Conservation (phyloP, 768 basidiomycete species). For the Neoboletus magnificus region DNA sequence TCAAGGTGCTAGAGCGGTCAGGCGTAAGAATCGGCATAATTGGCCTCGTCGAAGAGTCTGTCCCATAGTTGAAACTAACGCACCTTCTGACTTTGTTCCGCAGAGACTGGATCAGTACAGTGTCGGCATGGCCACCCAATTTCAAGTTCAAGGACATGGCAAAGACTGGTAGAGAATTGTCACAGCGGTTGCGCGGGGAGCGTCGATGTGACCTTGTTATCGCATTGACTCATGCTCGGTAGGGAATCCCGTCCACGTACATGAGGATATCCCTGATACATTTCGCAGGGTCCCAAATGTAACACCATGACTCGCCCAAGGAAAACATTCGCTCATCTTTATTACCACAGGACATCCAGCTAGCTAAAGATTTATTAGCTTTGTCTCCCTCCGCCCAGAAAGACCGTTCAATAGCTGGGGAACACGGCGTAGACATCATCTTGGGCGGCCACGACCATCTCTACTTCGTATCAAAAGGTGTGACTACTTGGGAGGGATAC, state of each 20-base stretch:
- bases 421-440: slow-evolving; percentile 79
- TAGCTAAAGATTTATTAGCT: slow-evolving; percentile 66
- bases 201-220: slow-evolving; percentile 79
- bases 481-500: slow-evolving; percentile 63
- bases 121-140: slow-evolving; percentile 79
- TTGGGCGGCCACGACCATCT: slow-evolving; percentile 90
- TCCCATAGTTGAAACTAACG: background rate
- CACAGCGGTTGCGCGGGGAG: slow-evolving; percentile 65
- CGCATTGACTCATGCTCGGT: slow-evolving; percentile 83
- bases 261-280: slow-evolving; percentile 1
- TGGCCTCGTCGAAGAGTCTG: slow-evolving; percentile 83
- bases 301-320: background rate
- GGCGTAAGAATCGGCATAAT: slow-evolving; percentile 77
- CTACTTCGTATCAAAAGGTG: slow-evolving; percentile 69
- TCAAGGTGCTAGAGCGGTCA: slow-evolving; percentile 61
- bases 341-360: slow-evolving; percentile 54
- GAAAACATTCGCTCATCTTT: slow-evolving; percentile 7
- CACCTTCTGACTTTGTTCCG: background rate
- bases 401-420: slow-evolving; percentile 37
- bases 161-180: slow-evolving; percentile 68
- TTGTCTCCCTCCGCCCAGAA: slow-evolving; percentile 54
- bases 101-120: slow-evolving; percentile 88
- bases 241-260: slow-evolving; percentile 9
- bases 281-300: slow-evolving; percentile 30
- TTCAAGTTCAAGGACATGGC: slow-evolving; percentile 79